Percentiles rank a stretch among this genome's conserved stretches.
Evolutionary conservation across 192 early-diverging fungal species (phyloP).

Genomic region (Entomortierella chlamydospora): DNA sequence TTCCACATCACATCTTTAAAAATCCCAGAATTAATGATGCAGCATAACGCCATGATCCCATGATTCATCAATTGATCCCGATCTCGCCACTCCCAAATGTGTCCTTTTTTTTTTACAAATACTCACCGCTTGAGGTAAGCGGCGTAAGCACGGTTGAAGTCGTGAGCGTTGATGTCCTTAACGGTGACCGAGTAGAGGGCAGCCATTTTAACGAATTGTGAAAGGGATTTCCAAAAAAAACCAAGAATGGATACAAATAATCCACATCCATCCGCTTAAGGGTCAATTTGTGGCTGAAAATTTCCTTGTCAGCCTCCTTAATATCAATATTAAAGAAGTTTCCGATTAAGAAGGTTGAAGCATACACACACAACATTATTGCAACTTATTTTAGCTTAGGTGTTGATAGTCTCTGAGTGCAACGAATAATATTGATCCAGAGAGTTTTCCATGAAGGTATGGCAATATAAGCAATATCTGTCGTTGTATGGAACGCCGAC

Average conservation of each 20-base stretch:
- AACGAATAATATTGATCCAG: no score
- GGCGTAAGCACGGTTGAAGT: conserved; percentile 97
- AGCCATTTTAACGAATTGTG: conserved; percentile 46
- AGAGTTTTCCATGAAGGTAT: no score
- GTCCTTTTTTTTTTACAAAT: background rate
- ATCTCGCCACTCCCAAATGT: background rate
- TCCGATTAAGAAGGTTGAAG: no score
- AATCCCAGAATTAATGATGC: conserved; percentile 11
- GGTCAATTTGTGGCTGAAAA: background rate
- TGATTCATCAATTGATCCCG: background rate
- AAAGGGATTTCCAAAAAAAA: conserved; percentile 28
- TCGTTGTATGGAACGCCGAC: no score
- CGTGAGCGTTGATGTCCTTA: conserved; percentile 96
- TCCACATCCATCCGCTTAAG: conserved; percentile 16
- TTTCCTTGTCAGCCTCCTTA: no score
- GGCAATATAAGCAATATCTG: no score
- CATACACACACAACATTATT: no score
- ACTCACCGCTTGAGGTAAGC: conserved; percentile 95
- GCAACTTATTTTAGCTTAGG: no score
- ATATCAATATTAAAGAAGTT: no score
- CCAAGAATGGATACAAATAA: conserved; percentile 16
- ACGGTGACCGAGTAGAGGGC: conserved; percentile 80
- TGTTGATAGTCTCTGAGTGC: no score
- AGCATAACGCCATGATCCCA: conserved; percentile 36
- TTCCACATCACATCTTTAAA: conserved; percentile 25